A percentile compares a stretch with the other conserved stretches of the same genome.
Conservation (phyloP, 495 filamentous ascomycete species). For the Corynascus novoguineensis region DNA sequence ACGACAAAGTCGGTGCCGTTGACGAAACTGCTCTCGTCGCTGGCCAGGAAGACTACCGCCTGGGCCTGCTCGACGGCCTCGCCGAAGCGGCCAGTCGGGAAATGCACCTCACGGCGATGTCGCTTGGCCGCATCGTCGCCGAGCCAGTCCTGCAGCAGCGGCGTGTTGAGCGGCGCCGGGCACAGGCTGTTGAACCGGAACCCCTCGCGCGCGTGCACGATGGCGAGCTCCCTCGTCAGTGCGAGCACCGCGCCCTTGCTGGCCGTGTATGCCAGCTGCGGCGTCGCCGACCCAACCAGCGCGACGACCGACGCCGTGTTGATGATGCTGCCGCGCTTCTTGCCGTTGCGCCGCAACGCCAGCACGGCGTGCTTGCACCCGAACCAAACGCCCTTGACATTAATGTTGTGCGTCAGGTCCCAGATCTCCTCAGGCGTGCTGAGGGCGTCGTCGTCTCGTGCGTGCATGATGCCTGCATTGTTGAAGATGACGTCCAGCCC, state of each 20-base stretch:
- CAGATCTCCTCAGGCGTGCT: conserved; percentile 85
- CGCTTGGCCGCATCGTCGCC: conserved; percentile 85
- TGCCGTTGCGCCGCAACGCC: conserved; percentile 70
- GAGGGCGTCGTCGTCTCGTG: conserved; percentile 77
- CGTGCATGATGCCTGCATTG: conserved; percentile 98
- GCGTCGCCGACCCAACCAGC: conserved; percentile 86
- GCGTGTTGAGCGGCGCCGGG: conserved; percentile 83
- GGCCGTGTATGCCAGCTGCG: conserved; percentile 92
- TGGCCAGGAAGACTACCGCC: conserved; percentile 88
- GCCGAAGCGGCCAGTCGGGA: conserved; percentile 90
- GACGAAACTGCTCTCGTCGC: conserved; percentile 90
- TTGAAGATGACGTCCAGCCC: conserved; percentile 97
- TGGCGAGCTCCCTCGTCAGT: conserved; percentile 72
- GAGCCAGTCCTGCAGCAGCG: conserved; percentile 89
- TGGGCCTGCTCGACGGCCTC: conserved; percentile 94
- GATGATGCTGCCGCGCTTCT: conserved; percentile 76
- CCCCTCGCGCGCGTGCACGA: conserved; percentile 79
- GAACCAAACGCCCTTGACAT: conserved; percentile 98
- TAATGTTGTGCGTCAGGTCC: conserved; percentile 91
- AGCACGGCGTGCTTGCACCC: conserved; percentile 90
- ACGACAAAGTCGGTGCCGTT: conserved; percentile 90
- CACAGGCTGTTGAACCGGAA: conserved; percentile 88
- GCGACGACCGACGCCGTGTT: conserved; percentile 95
- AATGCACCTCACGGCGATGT: conserved; percentile 82
- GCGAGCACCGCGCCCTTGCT: conserved; percentile 92